phyloP scores from a whole-genome alignment of 2,329 filamentous ascomycete genomes.

The Calonectria pauciramosa region DNA sequence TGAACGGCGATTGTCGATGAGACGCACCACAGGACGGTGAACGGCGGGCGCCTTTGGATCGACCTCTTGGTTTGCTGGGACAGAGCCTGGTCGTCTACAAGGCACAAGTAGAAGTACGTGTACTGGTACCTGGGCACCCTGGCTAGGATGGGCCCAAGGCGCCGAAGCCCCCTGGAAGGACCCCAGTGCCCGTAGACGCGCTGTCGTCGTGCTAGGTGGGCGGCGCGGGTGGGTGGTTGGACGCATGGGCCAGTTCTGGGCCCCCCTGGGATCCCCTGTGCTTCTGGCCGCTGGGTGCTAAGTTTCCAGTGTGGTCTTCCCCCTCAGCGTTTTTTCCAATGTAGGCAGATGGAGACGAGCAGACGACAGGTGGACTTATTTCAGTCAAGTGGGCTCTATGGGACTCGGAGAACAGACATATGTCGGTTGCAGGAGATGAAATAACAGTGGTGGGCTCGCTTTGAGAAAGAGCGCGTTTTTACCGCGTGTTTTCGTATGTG shows the following conservation, averaged over 20 bases:
- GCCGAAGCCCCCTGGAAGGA: conserved; percentile 11
- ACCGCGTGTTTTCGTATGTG: background rate
- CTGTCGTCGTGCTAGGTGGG: conserved; percentile 20
- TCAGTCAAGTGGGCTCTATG: background rate
- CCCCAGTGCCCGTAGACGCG: conserved; percentile 21
- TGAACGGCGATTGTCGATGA: conserved; percentile 18
- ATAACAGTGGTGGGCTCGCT: background rate
- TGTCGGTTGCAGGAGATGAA: background rate
- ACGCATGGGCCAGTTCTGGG: conserved; percentile 16
- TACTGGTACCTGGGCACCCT: conserved; percentile 1
- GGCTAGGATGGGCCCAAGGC: background rate
- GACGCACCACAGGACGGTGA: conserved; percentile 33
- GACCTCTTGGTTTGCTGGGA: conserved; percentile 14
- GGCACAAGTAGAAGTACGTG: background rate
- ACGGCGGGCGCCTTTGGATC: conserved; percentile 9
- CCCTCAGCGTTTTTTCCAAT: conserved; percentile 3
- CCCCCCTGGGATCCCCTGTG: conserved; percentile 19
- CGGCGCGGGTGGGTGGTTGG: conserved; percentile 8
- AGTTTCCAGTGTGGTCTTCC: conserved; percentile 4
- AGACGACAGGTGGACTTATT: background rate
- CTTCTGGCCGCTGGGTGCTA: background rate
- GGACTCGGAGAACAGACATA: conserved; percentile 3
- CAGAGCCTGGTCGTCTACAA: background rate
- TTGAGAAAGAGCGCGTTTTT: background rate
- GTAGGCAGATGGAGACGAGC: conserved; percentile 4